Evolutionary conservation across 2,329 filamentous ascomycete species (phyloP).

Genomic region (Emydomyces testavorans): DNA sequence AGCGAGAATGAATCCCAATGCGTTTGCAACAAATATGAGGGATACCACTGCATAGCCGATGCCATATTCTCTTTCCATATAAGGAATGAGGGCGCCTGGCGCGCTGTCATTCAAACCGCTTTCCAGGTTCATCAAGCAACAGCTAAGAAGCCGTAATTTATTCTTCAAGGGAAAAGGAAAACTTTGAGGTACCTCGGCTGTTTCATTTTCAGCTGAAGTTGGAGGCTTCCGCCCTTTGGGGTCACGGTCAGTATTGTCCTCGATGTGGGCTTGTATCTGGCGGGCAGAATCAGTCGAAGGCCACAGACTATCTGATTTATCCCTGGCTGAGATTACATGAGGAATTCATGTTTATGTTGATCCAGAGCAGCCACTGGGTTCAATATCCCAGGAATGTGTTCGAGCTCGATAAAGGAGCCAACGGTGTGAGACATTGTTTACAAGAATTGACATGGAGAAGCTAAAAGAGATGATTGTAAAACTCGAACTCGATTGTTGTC

Average conservation of each 20-base stretch:
- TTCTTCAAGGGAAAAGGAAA: conserved; percentile 38
- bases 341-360: not conserved
- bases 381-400: not conserved
- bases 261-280: too few relatives aligned
- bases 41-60: conserved; percentile 72
- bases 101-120: conserved; percentile 65
- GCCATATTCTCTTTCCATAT: conserved; percentile 62
- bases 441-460: not conserved
- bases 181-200: conserved; percentile 21
- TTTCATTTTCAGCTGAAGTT: conserved; percentile 16
- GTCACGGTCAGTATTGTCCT: not conserved
- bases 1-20: conserved; percentile 62
- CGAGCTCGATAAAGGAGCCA: conserved; percentile 1
- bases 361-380: not conserved
- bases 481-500: too few relatives aligned
- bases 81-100: conserved; percentile 67
- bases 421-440: not conserved
- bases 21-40: conserved; percentile 68
- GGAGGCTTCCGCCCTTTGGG: conserved; percentile 20
- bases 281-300: too few relatives aligned
- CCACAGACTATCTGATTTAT: not conserved
- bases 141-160: conserved; percentile 53
- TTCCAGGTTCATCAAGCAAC: conserved; percentile 54
- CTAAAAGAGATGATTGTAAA: not conserved
- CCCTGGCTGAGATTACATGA: not conserved